phyloP scores from a whole-genome alignment of 768 basidiomycete species.

The Naganishia randhawae region DNA sequence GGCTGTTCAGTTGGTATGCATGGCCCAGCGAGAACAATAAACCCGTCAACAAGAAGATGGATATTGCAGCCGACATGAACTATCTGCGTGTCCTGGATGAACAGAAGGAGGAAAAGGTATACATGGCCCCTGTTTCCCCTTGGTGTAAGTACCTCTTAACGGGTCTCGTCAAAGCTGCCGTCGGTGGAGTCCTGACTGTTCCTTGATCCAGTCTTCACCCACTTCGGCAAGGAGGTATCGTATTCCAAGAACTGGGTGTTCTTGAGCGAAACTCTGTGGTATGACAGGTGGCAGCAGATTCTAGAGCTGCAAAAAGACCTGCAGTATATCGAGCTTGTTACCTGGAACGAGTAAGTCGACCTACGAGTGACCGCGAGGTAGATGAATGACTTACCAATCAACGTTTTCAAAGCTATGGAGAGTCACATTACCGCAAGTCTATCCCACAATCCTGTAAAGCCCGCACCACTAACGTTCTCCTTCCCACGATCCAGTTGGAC shows the following conservation, averaged over 20 bases:
- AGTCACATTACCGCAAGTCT: slow-evolving; percentile 42
- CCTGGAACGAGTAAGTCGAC: slow-evolving; percentile 30
- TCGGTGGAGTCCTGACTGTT: not conserved
- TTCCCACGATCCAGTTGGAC: slow-evolving; percentile 34
- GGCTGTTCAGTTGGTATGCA: slow-evolving; percentile 47
- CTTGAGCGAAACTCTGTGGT: slow-evolving; percentile 46
- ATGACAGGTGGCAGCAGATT: slow-evolving; percentile 47
- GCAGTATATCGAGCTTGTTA: slow-evolving; percentile 41
- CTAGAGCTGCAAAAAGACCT: slow-evolving; percentile 36
- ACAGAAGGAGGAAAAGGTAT: slow-evolving; percentile 32
- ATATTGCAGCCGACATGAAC: slow-evolving; percentile 32
- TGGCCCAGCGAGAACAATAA: slow-evolving; percentile 47
- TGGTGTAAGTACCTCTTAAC: slow-evolving; percentile 36
- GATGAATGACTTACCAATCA: not conserved
- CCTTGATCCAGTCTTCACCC: slow-evolving; percentile 39
- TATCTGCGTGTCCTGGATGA: slow-evolving; percentile 32
- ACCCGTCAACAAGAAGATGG: slow-evolving; percentile 38
- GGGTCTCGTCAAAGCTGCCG: not conserved
- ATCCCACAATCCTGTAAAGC: not conserved
- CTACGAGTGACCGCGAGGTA: too few relatives aligned
- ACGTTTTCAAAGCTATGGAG: slow-evolving; percentile 25
- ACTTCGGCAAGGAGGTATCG: slow-evolving; percentile 45
- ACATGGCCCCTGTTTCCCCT: slow-evolving; percentile 44
- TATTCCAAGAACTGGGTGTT: slow-evolving; percentile 51
- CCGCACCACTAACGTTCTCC: not conserved